These are phyloP conservation scores for Candida coquimbonensis DNA, from an alignment of 805 yeast genomes.

Conservation along the genomic window DNA sequence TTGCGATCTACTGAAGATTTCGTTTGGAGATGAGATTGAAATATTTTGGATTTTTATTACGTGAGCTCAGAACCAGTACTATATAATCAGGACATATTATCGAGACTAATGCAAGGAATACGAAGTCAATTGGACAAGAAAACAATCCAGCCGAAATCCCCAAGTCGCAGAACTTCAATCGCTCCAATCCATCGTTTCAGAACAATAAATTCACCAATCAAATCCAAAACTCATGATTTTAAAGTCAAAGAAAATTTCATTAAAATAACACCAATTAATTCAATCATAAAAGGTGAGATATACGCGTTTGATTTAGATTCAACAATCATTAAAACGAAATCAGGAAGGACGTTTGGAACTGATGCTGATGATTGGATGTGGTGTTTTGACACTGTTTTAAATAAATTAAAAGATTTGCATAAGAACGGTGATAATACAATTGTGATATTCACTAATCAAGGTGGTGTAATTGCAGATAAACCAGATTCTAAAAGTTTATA, in stretches of 20 bases:
- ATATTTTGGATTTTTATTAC: too few relatives aligned
- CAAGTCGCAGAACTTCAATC: neutral
- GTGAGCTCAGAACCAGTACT: too few relatives aligned
- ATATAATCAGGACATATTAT: neutral
- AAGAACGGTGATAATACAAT: slow-evolving; percentile 21
- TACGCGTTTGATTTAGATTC: slow-evolving; percentile 82
- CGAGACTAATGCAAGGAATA: slow-evolving; percentile 34
- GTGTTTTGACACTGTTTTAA: slow-evolving; percentile 33
- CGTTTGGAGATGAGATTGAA: neutral
- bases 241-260: slow-evolving; percentile 37
- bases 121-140: slow-evolving; percentile 6
- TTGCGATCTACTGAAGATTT: neutral
- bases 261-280: slow-evolving; percentile 30
- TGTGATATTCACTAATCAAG: slow-evolving; percentile 85
- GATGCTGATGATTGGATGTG: slow-evolving; percentile 71
- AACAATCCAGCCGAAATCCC: neutral
- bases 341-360: slow-evolving; percentile 52
- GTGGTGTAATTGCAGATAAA: slow-evolving; percentile 44
- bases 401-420: slow-evolving; percentile 2
- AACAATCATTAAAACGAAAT: slow-evolving; percentile 62
- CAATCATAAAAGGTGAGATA: neutral
- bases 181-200: too few relatives aligned
- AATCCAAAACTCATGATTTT: slow-evolving; percentile 21
- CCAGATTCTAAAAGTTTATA: slow-evolving; percentile 27
- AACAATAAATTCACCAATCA: neutral